Percentiles rank a stretch among this genome's conserved stretches.
Evolutionary conservation across 2,329 filamentous ascomycete species (phyloP).

Genomic region (Drechslerella stenobrocha): DNA sequence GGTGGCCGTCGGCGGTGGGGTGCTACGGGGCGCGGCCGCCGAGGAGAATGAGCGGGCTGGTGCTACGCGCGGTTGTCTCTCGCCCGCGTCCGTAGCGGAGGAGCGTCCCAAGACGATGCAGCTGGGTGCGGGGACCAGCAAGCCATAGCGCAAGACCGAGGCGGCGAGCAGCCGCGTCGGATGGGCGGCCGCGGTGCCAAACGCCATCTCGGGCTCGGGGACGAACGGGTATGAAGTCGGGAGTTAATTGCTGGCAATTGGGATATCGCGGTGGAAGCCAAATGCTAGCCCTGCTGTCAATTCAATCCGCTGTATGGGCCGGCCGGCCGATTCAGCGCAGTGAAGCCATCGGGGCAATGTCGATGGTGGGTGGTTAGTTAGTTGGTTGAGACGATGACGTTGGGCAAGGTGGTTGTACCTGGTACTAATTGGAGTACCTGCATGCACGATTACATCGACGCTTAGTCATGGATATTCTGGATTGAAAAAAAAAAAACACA

Average conservation of each 20-base stretch:
- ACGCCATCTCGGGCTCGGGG: conserved; percentile 12
- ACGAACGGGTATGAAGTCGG: neutral
- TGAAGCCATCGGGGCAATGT: neutral
- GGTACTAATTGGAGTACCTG: neutral
- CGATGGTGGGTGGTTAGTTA: neutral
- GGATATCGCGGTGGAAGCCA: neutral
- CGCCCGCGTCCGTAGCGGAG: neutral
- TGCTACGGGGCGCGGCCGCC: neutral
- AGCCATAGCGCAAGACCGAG: conserved; percentile 37
- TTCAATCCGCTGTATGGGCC: neutral
- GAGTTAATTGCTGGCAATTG: no score
- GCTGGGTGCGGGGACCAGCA: conserved; percentile 40
- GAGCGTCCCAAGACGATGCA: conserved; percentile 25
- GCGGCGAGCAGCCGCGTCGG: conserved; percentile 33
- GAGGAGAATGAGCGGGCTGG: conserved; percentile 16
- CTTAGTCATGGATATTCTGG: neutral
- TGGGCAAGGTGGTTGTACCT: neutral
- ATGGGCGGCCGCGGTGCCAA: conserved; percentile 27
- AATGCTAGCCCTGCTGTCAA: no score
- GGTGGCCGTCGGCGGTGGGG: neutral
- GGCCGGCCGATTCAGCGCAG: neutral
- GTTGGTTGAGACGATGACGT: neutral
- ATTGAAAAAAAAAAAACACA: neutral
- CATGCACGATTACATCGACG: neutral
- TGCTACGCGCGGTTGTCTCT: neutral